phyloP scores from a whole-genome alignment of 225 moss, liverwort and hornwort species.

The Physcomitrellopsis africana region DNA sequence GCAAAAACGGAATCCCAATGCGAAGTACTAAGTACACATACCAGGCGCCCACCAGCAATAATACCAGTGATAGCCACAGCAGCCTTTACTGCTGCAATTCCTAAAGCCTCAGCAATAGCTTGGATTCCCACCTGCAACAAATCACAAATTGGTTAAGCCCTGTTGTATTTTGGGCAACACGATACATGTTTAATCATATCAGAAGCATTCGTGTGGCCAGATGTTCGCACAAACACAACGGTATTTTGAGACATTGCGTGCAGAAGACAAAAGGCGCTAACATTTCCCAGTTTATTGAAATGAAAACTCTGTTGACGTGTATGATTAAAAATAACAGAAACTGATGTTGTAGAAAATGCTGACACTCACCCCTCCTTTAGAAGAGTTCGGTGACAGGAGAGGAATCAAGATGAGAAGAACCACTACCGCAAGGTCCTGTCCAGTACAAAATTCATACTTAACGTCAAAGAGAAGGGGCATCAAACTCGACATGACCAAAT shows the following conservation, averaged over 20 bases:
- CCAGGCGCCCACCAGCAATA: constrained; percentile 93
- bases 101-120: constrained; percentile 84
- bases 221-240: neutral
- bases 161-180: neutral
- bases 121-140: constrained; percentile 75
- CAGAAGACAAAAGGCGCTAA: neutral
- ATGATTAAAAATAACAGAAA: neutral
- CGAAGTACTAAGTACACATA: constrained; percentile 30
- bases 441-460: constrained; percentile 21
- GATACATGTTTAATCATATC: neutral
- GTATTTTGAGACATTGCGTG: neutral
- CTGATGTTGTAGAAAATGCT: neutral
- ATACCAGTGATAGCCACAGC: constrained; percentile 84
- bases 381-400: constrained; percentile 71
- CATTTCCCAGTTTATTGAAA: constrained; percentile 1
- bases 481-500: constrained; percentile 1
- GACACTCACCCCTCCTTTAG: constrained; percentile 79
- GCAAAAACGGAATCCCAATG: neutral
- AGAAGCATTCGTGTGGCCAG: neutral
- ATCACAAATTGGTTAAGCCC: neutral
- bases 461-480: constrained; percentile 27
- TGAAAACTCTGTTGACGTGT: constrained; percentile 6
- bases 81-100: constrained; percentile 78
- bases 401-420: constrained; percentile 92
- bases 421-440: constrained; percentile 92